Conservation (phyloP, 305 asterid species). For the Fraxinus nigra region DNA sequence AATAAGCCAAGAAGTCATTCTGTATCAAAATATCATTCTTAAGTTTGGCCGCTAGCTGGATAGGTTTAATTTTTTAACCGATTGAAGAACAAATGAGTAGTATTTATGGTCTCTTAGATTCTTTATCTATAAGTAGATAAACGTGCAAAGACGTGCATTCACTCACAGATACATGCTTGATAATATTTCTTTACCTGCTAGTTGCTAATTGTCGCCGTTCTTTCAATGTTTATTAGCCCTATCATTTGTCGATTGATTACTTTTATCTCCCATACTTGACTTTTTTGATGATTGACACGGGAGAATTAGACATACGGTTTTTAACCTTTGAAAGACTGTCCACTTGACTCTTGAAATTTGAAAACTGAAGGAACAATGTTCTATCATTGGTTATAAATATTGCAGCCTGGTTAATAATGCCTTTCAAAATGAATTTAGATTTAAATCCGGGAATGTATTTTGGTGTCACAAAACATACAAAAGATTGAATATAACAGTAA, state of each 20-base stretch:
- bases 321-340: background rate
- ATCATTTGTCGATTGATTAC: background rate
- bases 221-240: background rate
- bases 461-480: background rate
- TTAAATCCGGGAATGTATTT: background rate
- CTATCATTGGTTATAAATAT: background rate
- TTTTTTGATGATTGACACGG: background rate
- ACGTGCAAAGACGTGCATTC: background rate
- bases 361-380: background rate
- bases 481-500: background rate
- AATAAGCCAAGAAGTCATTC: background rate
- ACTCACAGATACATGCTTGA: background rate
- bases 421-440: background rate
- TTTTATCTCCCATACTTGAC: background rate
- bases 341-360: background rate
- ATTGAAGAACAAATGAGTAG: background rate
- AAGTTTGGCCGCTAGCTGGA: slow-evolving; percentile 6
- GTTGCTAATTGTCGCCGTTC: background rate
- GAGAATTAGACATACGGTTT: background rate
- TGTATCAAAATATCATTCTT: background rate
- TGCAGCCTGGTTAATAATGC: background rate
- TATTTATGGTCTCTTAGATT: background rate
- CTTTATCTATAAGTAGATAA: background rate
- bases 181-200: background rate
- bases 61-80: background rate